Evolutionary conservation across 2,329 filamentous ascomycete genomes (phyloP), one percentile per base, ranked within the genome.

Genomic region (Stylonectria norvegica): DNA sequence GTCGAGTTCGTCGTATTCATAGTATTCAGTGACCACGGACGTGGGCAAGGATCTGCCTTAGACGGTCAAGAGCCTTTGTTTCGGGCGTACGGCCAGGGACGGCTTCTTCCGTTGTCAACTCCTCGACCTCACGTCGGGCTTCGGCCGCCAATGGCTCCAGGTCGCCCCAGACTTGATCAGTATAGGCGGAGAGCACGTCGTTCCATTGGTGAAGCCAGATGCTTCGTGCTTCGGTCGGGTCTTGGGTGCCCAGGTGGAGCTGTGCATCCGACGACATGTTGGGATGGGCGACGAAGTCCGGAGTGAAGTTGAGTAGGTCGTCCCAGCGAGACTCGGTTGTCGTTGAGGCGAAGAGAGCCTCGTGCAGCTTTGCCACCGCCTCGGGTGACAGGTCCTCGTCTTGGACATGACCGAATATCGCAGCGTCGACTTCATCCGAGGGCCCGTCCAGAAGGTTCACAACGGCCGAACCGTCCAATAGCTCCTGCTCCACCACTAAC

Each of bases 91-190:
- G 52, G 18, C 36, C 35, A 12, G 37, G 28, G 16, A 40, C 38
- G 34, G 37, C 19, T 37, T 64, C 57, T 11, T 20, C 34, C 7
- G 40, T 36, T 20, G 43, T 36, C 17, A 71, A 58, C 18, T 66
- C 58, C 34, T 73, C 64, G 15, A 85, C 60, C 56, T 86, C 82
- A 32, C 63, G 61, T 41, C 66, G 67, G 4, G 82, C 83, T 45
- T 77, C 71, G 35, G 69, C 64, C 8, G 81, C 72, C 22, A 84
- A 63, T 4, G 74, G 69, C 20, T 70, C 62, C 15, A 86, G 59
- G 41, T 78, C 79, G 15, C 83, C 83, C 83, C 83, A 86, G 17
- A 86, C 81, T 40, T 85, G 77, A 55, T 85, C 79, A 0, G 72
- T 72, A 49, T 84, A 83, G 22, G 68, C 63, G 2, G 67, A 71